Conservation (phyloP, 1,284 basidiomycete species). For the Papiliotrema nemorosa region DNA sequence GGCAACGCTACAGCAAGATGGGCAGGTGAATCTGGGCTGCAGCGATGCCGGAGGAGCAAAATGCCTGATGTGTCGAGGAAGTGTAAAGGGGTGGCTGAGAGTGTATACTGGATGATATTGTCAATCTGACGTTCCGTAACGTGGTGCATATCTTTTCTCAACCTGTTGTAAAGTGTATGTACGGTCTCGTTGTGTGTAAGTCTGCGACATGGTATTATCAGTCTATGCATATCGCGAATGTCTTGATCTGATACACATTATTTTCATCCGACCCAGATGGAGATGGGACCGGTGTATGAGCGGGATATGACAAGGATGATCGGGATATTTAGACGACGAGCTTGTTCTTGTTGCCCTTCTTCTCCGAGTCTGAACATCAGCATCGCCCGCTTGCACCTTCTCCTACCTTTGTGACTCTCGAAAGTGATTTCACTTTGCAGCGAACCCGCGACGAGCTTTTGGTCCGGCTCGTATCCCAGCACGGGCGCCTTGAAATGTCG, state of each 20-base stretch:
- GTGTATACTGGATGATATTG: slow-evolving; percentile 16
- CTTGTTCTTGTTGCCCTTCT: slow-evolving; percentile 85
- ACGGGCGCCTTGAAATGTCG: slow-evolving; percentile 7
- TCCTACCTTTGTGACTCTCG: slow-evolving; percentile 60
- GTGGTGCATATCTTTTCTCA: not conserved
- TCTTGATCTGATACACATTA: too few species aligned
- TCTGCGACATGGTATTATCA: too few species aligned
- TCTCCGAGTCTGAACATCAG: slow-evolving; percentile 66
- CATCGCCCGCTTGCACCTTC: not conserved
- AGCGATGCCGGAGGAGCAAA: not conserved
- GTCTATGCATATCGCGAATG: not conserved
- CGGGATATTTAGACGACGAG: slow-evolving; percentile 69
- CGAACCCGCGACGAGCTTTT: slow-evolving; percentile 5
- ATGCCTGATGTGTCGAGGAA: slow-evolving; percentile 20
- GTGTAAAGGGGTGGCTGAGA: slow-evolving; percentile 15
- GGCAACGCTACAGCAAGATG: not conserved
- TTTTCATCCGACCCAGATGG: too few species aligned
- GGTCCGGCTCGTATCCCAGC: slow-evolving; percentile 6
- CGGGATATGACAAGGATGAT: too few species aligned
- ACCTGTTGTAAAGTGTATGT: not conserved
- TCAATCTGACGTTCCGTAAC: not conserved
- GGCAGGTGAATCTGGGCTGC: not conserved
- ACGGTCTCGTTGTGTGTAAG: not conserved
- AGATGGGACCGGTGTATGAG: too few species aligned
- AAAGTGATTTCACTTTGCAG: slow-evolving; percentile 88